Evolutionary conservation across 2,329 filamentous ascomycete genomes (phyloP), one percentile per base, ranked within the genome.

Genomic region (Trichophyton equinum): DNA sequence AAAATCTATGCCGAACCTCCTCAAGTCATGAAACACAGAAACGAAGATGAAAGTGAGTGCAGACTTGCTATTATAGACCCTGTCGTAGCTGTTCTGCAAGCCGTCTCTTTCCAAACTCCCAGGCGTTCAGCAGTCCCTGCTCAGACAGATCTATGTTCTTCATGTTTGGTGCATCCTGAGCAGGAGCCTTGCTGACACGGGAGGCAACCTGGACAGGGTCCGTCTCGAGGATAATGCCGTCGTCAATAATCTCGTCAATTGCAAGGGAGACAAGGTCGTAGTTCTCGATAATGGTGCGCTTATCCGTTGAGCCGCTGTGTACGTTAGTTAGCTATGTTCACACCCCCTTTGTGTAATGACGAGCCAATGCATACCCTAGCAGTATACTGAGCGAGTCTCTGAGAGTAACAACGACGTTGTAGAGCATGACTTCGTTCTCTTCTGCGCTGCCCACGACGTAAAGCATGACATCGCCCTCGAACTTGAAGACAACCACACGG

Each of bases 241-340:
- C 91, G 75, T 96, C 91, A 60, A 95, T 84, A 64, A 95, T 92
- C 76, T 99, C 94, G 75, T 99, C 94, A 65, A 99, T 89, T 51
- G 91, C 89, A 60, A 99, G 84, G 13, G 91, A 88, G 64, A 96
- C 89, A 22, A 97, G 83, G 75, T 97, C 94, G 80, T 97, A 99
- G 82, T 97, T 97, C 77, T 99, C 94, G 71, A 97, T 87, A 67
- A 97, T 91, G 62, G 94, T 97, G 67, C 94, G 87, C 82, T 96
- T 96, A 79, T 99, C 94, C 58, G 95, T 91, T 38, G 90, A 90
- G 82, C 95, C 92, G 76, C 90, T 96, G 67, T 30, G 63, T 20
- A 18, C 33, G 38, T 57, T 27, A 60, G 67, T 70, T 65, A 68
- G 64, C 40, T 42, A 38, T 33, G 1, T 8, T n/a, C 8, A 38